Evolutionary conservation across 257 asterid genomes (phyloP), one percentile per base, ranked within the genome.

Genomic region (Solanum chaucha): DNA sequence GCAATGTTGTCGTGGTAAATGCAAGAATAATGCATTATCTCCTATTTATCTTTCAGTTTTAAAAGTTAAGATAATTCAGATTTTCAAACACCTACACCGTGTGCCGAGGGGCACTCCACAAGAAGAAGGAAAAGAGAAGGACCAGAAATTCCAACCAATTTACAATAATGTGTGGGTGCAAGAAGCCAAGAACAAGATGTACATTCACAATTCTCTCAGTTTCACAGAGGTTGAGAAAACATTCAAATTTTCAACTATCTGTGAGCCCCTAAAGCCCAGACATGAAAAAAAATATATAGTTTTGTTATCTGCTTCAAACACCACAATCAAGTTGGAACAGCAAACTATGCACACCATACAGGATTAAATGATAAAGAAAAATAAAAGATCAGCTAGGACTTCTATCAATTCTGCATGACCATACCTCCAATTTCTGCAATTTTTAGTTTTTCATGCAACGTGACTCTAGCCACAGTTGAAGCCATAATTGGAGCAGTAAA

Each of bases 401-500:
- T 81, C 68, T 17, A 28, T 81, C 15, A 51, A 19, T 48, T 81
- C 28, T 48, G 85, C 85, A 81, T 26, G 32, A 72, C 73, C 71
- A 81, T 88, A 91, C 93, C 93, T 87, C 93, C 93, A 17, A 91
- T 84, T 75, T 91, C 93, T 35, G 87, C 44, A 44, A 91, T 86
- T 82, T 86, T 91, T 83, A 91, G 65, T 89, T 89, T 89, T 81
- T 91, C 93, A 70, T 88, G 90, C 87, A 91, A 84, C 86, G 87
- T 88, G 83, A 89, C 19, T 82, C 89, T 88, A 86, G 91, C 90
- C 5, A 89, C 89, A 64, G 87, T 15, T 71, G 91, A 83, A 89
- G 93, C 93, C 89, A 89, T 88, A 70, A 91, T 88, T 86, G 93
- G 93, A 85, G 88, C 86, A 30, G 89, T 88, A 89, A 91, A 89